phyloP scores from a whole-genome alignment of 2,329 filamentous ascomycete species.

The Drechslerella dactyloides region DNA sequence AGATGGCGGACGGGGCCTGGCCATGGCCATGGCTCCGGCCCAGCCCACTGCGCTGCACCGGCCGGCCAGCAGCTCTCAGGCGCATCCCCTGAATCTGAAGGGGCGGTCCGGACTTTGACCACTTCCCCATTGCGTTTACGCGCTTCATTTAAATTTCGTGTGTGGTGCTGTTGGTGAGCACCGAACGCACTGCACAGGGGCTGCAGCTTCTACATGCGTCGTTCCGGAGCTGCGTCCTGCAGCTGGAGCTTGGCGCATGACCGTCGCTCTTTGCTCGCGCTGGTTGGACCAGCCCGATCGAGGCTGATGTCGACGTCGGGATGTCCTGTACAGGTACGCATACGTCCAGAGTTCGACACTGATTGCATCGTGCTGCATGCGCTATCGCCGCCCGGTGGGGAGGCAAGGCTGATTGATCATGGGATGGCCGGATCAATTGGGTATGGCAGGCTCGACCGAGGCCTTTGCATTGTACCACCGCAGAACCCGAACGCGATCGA shows the following conservation, averaged over 20 bases:
- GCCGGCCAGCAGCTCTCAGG: not conserved
- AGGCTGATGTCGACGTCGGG: conserved; percentile 4
- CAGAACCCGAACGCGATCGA: not conserved
- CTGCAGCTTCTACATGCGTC: conserved; percentile 14
- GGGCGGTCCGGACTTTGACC: no score
- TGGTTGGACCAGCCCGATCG: conserved; percentile 34
- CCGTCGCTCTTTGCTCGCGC: not conserved
- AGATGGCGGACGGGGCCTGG: not conserved
- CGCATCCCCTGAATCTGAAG: not conserved
- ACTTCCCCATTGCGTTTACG: conserved; percentile 37
- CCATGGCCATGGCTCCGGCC: not conserved
- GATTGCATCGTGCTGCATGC: no score
- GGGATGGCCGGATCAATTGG: no score
- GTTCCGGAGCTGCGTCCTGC: not conserved
- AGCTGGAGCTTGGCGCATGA: conserved; percentile 33
- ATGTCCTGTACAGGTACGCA: no score
- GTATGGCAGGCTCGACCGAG: no score
- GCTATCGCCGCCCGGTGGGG: no score
- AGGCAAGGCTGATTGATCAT: no score
- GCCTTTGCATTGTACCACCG: no score
- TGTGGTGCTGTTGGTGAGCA: not conserved
- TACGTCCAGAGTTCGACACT: no score
- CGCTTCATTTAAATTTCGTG: conserved; percentile 22
- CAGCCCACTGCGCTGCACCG: conserved; percentile 28
- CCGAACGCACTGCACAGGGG: conserved; percentile 24